phyloP scores from a whole-genome alignment of 2,329 filamentous ascomycete species.

The Trichoderma koningiopsis region DNA sequence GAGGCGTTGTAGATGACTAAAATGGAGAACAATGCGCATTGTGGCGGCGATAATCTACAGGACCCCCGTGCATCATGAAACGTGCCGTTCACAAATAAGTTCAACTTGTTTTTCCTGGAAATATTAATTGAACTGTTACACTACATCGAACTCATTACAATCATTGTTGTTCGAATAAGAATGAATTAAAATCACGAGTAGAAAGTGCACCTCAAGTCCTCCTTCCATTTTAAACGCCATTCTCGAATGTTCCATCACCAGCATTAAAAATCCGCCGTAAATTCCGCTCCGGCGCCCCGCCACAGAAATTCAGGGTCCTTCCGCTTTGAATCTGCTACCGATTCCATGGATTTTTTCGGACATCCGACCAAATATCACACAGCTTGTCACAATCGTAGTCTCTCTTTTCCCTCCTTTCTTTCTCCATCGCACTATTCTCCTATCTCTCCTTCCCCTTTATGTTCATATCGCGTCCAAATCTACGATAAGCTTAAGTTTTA shows the following conservation, averaged over 20 bases:
- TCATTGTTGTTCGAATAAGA: too few species aligned
- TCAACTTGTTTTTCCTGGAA: not conserved
- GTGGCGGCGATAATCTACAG: not conserved
- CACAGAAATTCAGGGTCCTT: conserved; percentile 17
- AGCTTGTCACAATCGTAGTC: not conserved
- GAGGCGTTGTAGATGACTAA: not conserved
- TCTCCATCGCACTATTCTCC: not conserved
- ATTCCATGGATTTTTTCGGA: not conserved
- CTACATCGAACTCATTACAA: not conserved
- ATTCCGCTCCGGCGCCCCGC: conserved; percentile 1
- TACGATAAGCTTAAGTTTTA: not conserved
- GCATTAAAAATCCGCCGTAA: conserved; percentile 18
- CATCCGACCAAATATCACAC: not conserved
- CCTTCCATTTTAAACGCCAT: not conserved
- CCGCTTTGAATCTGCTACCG: not conserved
- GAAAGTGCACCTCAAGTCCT: not conserved
- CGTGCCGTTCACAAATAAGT: not conserved
- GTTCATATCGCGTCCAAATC: too few species aligned
- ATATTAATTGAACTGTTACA: accelerated
- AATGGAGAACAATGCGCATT: not conserved
- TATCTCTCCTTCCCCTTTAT: not conserved
- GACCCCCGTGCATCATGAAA: not conserved
- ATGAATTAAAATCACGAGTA: not conserved
- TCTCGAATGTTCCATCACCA: conserved; percentile 22
- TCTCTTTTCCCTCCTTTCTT: not conserved